These are phyloP conservation scores for Tripterygium wilfordii DNA, from an alignment of 177 flowering plant species.

Conservation along the genomic window DNA sequence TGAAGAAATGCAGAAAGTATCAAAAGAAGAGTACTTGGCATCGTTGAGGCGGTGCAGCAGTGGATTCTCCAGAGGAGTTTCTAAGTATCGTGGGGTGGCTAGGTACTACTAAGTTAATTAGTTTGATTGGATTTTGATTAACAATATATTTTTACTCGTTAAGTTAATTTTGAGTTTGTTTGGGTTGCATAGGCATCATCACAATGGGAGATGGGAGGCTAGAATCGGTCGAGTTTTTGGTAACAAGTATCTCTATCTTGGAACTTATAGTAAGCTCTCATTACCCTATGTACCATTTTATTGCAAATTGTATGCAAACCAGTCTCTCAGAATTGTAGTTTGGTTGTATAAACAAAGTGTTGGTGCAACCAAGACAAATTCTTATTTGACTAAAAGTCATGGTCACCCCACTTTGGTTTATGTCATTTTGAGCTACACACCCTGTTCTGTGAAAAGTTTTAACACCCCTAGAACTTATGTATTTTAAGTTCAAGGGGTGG, in stretches of 20 bases:
- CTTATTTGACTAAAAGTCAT: no score
- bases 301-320: no score
- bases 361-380: no score
- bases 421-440: no score
- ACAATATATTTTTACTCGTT: neutral
- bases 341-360: no score
- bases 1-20: conserved; percentile 54
- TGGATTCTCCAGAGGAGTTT: conserved; percentile 91
- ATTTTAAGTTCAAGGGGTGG: no score
- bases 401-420: no score
- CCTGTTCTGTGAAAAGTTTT: no score
- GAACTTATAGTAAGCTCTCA: conserved; percentile 58
- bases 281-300: neutral
- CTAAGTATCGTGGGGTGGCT: conserved; percentile 95
- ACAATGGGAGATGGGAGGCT: conserved; percentile 92
- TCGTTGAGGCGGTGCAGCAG: conserved; percentile 65
- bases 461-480: no score
- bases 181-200: conserved; percentile 61
- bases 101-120: conserved; percentile 28
- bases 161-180: neutral
- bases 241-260: conserved; percentile 84
- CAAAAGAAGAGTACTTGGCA: conserved; percentile 80
- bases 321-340: neutral
- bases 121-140: neutral
- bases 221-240: conserved; percentile 80